Evolutionary conservation across 345 rosid genomes (phyloP), one percentile per base, ranked within the genome.

Genomic region (Aquilaria sinensis): DNA sequence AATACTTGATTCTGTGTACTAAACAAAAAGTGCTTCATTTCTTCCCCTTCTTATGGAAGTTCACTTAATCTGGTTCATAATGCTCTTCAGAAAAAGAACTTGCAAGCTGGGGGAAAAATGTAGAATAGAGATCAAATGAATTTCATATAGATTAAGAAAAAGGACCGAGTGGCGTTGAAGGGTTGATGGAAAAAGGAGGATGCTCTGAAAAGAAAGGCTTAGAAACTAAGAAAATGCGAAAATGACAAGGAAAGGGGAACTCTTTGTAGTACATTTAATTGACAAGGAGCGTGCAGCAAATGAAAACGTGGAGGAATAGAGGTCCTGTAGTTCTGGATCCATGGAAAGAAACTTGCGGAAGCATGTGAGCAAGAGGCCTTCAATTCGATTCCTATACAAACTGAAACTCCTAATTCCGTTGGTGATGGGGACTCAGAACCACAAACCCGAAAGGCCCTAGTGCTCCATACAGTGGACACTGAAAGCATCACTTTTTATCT

Each of bases 271-370:
- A 50, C 15, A 77, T 78, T 78, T 81, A 69, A 75, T 66, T 70
- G 85, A 78, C 85, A 81, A 47, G 82, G 61, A 58, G 79, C 73
- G 80, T 78, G 83, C 73, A 66, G 54, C 71, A 67, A 56, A 56
- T 11, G 32, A 53, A 51, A 58, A 48, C 56, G 66, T 68, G 74
- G 50, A 66, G 46, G 69, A 56, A 9, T 56, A 51, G 57, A 41
- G 73, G 67, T 67, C 80, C 71, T 62, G 51, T 57, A 11, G 58
- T 71, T 71, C 71, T 77, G 74, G 69, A 69, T 64, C 54, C 62
- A 66, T 72, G 55, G n/a, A 70, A 54, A 62, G 14, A 58, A 29
- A 46, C 56, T 53, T 65, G 53, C 15, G 15, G 0, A 32, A 68
- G 53, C 76, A 77, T 73, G 78, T 63, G 76, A 14, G 33, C 47